Percentiles rank a stretch among this genome's conserved stretches.
These are phyloP conservation scores for Mycena alexandri DNA, from an alignment of 768 basidiomycete species.

Conservation along the genomic window DNA sequence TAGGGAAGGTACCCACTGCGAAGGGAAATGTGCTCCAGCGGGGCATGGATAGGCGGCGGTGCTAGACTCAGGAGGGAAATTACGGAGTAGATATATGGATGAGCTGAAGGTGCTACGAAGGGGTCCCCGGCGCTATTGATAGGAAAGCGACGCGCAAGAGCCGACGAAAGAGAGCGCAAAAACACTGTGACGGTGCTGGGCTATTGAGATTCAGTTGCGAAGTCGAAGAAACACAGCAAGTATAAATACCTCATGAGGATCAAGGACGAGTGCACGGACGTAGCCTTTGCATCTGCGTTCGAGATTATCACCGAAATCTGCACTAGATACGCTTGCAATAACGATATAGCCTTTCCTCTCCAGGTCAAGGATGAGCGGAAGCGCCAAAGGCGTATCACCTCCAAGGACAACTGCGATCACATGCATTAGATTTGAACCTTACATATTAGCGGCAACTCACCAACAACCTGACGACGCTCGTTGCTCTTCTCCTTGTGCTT, in stretches of 20 bases:
- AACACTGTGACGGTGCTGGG: conserved; percentile 80
- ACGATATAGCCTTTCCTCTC: conserved; percentile 88
- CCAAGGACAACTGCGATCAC: conserved; percentile 77
- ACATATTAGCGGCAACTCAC: conserved; percentile 54
- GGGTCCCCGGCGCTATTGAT: conserved; percentile 86
- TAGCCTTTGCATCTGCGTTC: conserved; percentile 80
- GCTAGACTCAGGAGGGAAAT: conserved; percentile 80
- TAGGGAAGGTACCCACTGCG: conserved; percentile 75
- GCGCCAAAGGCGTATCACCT: conserved; percentile 78
- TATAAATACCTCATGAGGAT: conserved; percentile 76
- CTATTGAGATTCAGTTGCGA: conserved; percentile 52
- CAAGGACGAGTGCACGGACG: conserved; percentile 84
- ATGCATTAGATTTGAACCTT: conserved; percentile 10
- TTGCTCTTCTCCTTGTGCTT: conserved; percentile 61
- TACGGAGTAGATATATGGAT: conserved; percentile 82
- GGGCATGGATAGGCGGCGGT: conserved; percentile 60
- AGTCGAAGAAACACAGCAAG: not conserved
- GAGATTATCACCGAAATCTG: conserved; percentile 72
- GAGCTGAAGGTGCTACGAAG: conserved; percentile 71
- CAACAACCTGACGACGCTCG: conserved; percentile 77
- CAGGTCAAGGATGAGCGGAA: conserved; percentile 79
- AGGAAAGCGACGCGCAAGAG: conserved; percentile 86
- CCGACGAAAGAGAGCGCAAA: conserved; percentile 83
- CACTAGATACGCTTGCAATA: conserved; percentile 80
- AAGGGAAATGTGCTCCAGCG: conserved; percentile 79